phyloP scores from a whole-genome alignment of 2,329 filamentous ascomycete species.

The Talaromyces sp. region DNA sequence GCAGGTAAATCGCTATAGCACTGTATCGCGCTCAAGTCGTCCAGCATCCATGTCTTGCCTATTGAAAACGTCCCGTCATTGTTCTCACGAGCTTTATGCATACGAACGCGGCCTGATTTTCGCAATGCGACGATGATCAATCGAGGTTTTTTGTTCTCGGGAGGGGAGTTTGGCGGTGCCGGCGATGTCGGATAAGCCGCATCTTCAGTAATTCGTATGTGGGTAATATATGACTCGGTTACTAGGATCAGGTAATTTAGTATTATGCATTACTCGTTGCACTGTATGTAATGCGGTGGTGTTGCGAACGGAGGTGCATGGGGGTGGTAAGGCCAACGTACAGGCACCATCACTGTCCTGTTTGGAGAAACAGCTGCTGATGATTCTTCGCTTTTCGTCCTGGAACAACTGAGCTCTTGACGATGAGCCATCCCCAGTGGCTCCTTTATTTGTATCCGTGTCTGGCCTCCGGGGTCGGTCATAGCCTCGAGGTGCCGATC shows the following conservation, averaged over 20 bases:
- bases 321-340: slow-evolving; percentile 50
- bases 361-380: slow-evolving; percentile 91
- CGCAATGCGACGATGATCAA: slow-evolving; percentile 91
- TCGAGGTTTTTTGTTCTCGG: slow-evolving; percentile 78
- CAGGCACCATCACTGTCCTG: slow-evolving; percentile 81
- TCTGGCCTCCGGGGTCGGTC: slow-evolving; percentile 33
- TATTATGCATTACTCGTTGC: not conserved
- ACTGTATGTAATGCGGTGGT: not conserved
- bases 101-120: slow-evolving; percentile 85
- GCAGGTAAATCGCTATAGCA: slow-evolving; percentile 68
- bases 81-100: slow-evolving; percentile 98
- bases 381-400: slow-evolving; percentile 91
- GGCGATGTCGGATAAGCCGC: slow-evolving; percentile 77
- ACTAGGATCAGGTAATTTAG: slow-evolving; percentile 48
- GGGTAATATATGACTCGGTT: slow-evolving; percentile 94
- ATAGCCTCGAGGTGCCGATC: slow-evolving; percentile 37
- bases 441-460: slow-evolving; percentile 28
- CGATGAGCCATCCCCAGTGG: slow-evolving; percentile 33
- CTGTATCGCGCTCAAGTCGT: slow-evolving; percentile 80
- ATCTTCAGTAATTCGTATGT: slow-evolving; percentile 89
- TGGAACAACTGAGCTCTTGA: slow-evolving; percentile 80
- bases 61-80: slow-evolving; percentile 92
- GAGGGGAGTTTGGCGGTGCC: slow-evolving; percentile 72
- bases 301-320: not conserved
- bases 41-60: slow-evolving; percentile 96